Conservation (phyloP, 352 stramenopile species). For the Pythium coloratum region DNA sequence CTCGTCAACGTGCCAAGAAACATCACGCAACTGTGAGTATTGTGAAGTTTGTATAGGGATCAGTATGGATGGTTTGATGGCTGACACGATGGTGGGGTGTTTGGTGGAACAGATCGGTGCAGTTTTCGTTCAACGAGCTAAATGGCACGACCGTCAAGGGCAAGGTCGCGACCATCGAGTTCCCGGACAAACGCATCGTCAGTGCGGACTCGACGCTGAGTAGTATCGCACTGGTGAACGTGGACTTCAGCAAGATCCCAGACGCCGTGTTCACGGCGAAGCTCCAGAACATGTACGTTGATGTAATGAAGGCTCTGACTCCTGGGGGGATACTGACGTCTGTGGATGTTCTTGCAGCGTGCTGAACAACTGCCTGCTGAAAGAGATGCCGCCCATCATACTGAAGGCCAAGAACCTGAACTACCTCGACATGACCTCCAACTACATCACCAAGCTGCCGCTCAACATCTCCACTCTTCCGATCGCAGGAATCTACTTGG, state of each 20-base stretch:
- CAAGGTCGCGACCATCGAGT: conserved; percentile 19
- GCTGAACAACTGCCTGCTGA: conserved; percentile 23
- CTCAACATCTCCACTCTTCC: neutral
- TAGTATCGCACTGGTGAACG: conserved; percentile 17
- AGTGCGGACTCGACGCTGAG: conserved; percentile 8
- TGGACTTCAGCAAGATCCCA: conserved; percentile 19
- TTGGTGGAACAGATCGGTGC: conserved; percentile 10
- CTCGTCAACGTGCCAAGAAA: conserved; percentile 20
- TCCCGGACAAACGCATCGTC: conserved; percentile 23
- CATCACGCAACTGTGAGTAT: conserved; percentile 25
- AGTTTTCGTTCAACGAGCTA: conserved; percentile 10
- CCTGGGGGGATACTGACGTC: too few relatives aligned
- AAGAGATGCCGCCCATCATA: neutral
- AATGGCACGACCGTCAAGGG: conserved; percentile 11
- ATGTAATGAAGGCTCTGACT: too few relatives aligned
- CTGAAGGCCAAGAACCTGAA: conserved; percentile 10
- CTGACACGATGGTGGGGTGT: neutral
- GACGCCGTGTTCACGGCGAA: conserved; percentile 4
- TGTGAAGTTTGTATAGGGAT: neutral
- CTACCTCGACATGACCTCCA: conserved; percentile 14
- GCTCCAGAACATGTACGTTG: conserved; percentile 18
- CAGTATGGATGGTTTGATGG: neutral
- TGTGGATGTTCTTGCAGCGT: conserved; percentile 1
- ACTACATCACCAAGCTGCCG: conserved; percentile 2
- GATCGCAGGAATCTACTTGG: conserved; percentile 5